Conservation (phyloP, 257 asterid species). For the Nicotiana obtusifolia region DNA sequence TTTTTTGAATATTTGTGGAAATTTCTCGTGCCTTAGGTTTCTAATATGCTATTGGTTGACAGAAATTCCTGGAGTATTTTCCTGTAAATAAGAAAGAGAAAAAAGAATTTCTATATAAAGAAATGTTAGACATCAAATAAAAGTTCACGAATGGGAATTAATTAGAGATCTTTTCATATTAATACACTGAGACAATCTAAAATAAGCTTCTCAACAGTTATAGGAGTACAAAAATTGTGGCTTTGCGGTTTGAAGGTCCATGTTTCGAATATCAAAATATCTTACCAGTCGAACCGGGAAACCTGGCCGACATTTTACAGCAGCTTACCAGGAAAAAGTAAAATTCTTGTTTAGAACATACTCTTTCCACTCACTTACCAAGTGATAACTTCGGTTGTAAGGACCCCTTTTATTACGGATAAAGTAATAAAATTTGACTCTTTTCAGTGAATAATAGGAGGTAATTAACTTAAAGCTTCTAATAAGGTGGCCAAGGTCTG, state of each 20-base stretch:
- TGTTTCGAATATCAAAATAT: neutral
- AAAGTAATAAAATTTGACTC: neutral
- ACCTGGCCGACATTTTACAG: neutral
- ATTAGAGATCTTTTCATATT: neutral
- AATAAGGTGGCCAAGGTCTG: neutral
- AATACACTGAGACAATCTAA: neutral
- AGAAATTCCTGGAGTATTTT: neutral
- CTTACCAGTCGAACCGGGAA: neutral
- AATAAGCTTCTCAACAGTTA: neutral
- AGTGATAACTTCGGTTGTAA: no score
- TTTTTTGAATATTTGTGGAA: neutral
- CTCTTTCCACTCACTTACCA: no score
- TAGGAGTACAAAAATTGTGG: neutral
- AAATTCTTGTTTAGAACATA: no score
- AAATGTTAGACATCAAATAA: neutral
- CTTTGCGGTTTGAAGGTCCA: neutral
- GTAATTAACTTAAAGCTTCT: neutral
- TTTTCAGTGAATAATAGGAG: neutral
- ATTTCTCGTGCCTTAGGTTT: neutral
- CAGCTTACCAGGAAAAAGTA: neutral
- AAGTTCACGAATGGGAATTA: neutral
- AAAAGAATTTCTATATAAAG: neutral
- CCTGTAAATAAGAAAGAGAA: neutral
- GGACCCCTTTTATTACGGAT: neutral
- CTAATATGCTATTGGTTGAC: neutral